Percentiles rank a stretch among this genome's conserved stretches.
Conservation (phyloP, 2,329 filamentous ascomycete genomes). For the Colletotrichum sp. region DNA sequence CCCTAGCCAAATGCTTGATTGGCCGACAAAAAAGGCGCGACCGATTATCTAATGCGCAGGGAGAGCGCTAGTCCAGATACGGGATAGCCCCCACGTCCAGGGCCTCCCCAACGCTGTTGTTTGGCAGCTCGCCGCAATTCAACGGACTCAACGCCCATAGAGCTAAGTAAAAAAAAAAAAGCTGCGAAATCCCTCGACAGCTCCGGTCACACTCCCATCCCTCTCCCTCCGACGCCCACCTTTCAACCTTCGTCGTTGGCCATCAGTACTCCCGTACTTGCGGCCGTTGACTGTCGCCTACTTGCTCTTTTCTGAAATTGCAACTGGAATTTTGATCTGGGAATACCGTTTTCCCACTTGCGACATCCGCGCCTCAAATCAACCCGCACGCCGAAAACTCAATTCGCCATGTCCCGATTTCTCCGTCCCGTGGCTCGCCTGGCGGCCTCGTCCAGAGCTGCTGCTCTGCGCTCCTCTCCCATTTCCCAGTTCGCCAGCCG, state of each 20-base stretch:
- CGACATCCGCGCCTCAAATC: neutral
- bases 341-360: neutral
- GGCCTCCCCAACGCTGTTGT: slow-evolving; percentile 22
- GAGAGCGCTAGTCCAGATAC: neutral
- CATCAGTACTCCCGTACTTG: slow-evolving; percentile 5
- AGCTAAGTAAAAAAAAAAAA: slow-evolving; percentile 22
- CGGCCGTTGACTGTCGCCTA: neutral
- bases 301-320: neutral
- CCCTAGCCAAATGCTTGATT: neutral
- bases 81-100: neutral
- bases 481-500: slow-evolving; percentile 39
- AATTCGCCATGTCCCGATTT: slow-evolving; percentile 51
- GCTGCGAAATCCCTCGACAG: slow-evolving; percentile 25
- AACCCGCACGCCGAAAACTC: slow-evolving; percentile 4
- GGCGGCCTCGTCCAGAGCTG: slow-evolving; percentile 46
- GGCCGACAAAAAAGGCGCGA: neutral
- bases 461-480: slow-evolving; percentile 36
- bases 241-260: slow-evolving; percentile 20
- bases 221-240: slow-evolving; percentile 17
- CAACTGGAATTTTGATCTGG: neutral
- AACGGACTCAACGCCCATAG: slow-evolving; percentile 24
- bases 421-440: slow-evolving; percentile 56
- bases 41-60: slow-evolving; percentile 5
- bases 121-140: slow-evolving; percentile 24
- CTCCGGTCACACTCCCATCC: slow-evolving; percentile 17